Percentiles rank a stretch among this genome's conserved stretches.
phyloP scores from a whole-genome alignment of 78 protist species.

The Chrysochromulina tobinii region DNA sequence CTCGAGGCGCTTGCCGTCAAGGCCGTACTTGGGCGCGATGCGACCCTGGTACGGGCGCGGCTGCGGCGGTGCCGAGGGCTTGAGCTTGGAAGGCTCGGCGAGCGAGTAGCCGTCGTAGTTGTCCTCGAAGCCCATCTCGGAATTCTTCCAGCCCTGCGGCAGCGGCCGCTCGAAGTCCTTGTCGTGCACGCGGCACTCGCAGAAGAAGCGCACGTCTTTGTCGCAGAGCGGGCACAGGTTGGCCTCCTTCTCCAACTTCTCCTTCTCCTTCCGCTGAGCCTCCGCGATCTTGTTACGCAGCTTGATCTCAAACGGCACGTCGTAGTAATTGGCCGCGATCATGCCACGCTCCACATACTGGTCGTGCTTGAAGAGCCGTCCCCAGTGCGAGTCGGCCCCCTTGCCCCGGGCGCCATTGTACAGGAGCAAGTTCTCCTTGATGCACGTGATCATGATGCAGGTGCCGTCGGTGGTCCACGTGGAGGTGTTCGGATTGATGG shows the following conservation, averaged over 20 bases:
- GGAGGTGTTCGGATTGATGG: neutral
- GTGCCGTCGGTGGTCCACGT: neutral
- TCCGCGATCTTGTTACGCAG: neutral
- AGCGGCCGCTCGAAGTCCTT: slow-evolving; percentile 10
- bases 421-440: neutral
- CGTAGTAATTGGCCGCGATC: neutral
- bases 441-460: neutral
- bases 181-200: slow-evolving; percentile 9
- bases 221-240: slow-evolving; percentile 6
- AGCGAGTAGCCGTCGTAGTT: too few species aligned
- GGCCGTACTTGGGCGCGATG: too few species aligned
- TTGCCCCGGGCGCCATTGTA: neutral
- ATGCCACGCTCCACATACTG: neutral
- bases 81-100: too few species aligned
- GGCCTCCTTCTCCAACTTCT: neutral
- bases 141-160: neutral
- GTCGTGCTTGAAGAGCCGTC: neutral
- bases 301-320: neutral
- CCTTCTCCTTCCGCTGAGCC: neutral
- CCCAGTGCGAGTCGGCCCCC: neutral
- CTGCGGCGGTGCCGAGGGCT: too few species aligned
- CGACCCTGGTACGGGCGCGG: too few species aligned
- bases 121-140: neutral
- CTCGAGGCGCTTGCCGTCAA: too few species aligned
- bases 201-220: slow-evolving; percentile 24